Base-by-base conservation (phyloP, 345 rosid species). In the Populus simonii region DNA sequence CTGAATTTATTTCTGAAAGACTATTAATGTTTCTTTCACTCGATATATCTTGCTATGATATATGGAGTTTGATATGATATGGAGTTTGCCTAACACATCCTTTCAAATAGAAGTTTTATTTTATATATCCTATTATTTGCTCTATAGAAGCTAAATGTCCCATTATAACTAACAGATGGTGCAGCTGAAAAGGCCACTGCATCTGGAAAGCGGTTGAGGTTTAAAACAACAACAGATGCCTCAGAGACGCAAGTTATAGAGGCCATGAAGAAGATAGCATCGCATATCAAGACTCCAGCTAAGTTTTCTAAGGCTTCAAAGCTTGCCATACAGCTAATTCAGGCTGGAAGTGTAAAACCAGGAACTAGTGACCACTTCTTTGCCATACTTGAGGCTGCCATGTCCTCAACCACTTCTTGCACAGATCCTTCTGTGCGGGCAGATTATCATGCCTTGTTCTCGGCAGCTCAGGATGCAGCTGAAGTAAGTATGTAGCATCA, bases 241-340 rank as follows among this genome's bases (percentile, higher is more conserved):
- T 92, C 99, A 0, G 97, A 90, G 72, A 83, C 80, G 17, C 97
- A 96, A 88, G 84, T 93, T 29, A 82, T 91, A 3, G 97, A 96
- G 68, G 98, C 98, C 16, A 94, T 96, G 98, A 89, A 89, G 86
- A 96, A 91, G 88, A 94, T 96, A 74, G 90, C 97, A 7, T 94
- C 90, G 1, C 99, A 96, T 80, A 90, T 94, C 74, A 89, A 84
- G 89, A 96, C 88, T 73, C 94, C 90, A 35, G 7, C 83, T 12
- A 96, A 96, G 86, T 87, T 94, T 74, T 76, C 93, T 22, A 96
- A 92, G 90, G 99, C 99, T 43, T 90, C 97, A 2, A 94, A 92
- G 91, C 97, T 96, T 71, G 95, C 92, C 10, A 80, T 94, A 84
- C 97, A 93, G 79, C 82, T 94, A 82, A 89, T 96, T 79, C 90